phyloP scores from a whole-genome alignment of 345 rosid species.

The Euphorbia pulcherrima region DNA sequence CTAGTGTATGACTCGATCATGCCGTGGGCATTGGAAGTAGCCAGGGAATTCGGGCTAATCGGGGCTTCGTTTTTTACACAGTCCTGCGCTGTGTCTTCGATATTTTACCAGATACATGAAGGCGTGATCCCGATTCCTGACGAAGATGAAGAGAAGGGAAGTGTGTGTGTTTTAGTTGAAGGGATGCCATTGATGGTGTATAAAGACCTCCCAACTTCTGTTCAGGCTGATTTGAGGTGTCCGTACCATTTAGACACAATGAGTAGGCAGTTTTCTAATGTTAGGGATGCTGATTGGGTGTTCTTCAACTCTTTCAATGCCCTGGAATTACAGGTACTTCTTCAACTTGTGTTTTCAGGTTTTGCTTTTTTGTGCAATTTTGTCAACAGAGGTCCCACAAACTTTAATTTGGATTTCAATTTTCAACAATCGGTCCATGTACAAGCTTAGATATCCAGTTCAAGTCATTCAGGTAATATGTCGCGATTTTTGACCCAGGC shows the following conservation, averaged over 20 bases:
- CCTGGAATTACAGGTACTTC: slow-evolving; percentile 19
- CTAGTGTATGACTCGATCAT: slow-evolving; percentile 42
- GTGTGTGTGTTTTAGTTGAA: background rate
- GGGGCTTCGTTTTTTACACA: slow-evolving; percentile 49
- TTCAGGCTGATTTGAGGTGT: background rate
- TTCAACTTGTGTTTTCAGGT: too few species aligned
- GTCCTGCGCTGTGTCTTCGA: slow-evolving; percentile 34
- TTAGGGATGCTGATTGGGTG: slow-evolving; percentile 13
- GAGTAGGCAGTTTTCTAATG: slow-evolving; percentile 16
- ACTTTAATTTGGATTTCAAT: too few species aligned
- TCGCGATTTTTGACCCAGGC: too few species aligned
- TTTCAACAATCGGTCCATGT: too few species aligned
- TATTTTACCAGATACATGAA: slow-evolving; percentile 36
- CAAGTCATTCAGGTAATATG: too few species aligned
- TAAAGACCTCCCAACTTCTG: background rate
- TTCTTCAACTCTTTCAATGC: slow-evolving; percentile 12
- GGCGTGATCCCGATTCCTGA: slow-evolving; percentile 12
- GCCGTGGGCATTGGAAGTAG: slow-evolving; percentile 53
- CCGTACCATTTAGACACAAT: background rate
- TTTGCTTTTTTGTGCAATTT: too few species aligned
- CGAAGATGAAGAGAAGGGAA: background rate
- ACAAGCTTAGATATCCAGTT: too few species aligned
- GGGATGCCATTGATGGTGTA: slow-evolving; percentile 5
- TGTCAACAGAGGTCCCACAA: too few species aligned
- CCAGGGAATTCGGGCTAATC: slow-evolving; percentile 26